phyloP scores from a whole-genome alignment of 768 basidiomycete genomes.

The Tulasnella sp. region DNA sequence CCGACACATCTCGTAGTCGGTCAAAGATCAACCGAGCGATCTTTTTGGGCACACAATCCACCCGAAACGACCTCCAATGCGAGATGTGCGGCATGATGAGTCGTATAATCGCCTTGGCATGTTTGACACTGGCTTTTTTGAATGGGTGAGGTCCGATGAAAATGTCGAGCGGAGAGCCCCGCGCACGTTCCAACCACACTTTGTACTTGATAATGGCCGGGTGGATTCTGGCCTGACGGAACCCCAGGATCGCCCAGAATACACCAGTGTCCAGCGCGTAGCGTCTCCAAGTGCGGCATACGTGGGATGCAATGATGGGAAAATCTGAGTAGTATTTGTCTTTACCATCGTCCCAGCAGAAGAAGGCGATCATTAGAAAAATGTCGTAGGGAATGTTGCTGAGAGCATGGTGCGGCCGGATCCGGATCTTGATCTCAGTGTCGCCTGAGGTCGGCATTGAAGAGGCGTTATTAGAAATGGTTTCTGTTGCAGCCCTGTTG shows the following conservation, averaged over 20 bases:
- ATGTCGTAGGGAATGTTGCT: background rate
- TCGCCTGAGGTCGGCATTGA: background rate
- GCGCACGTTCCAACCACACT: background rate
- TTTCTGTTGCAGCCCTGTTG: background rate
- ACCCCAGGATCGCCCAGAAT: background rate
- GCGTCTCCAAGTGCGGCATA: constrained; percentile 3
- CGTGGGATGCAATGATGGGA: background rate
- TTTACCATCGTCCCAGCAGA: background rate
- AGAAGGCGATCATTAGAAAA: background rate
- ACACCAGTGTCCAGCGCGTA: background rate
- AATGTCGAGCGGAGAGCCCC: background rate
- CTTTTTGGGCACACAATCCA: background rate
- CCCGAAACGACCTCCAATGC: constrained; percentile 39
- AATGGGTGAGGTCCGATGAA: background rate
- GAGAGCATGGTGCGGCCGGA: background rate
- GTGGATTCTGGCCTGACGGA: background rate
- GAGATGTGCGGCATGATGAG: background rate
- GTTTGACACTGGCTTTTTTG: background rate
- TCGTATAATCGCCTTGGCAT: background rate
- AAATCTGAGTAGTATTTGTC: background rate
- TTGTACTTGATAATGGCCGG: background rate
- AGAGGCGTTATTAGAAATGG: background rate
- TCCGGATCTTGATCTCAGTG: background rate
- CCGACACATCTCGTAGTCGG: constrained; percentile 48
- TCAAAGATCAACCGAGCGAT: constrained; percentile 54